These are phyloP conservation scores for Entoloma clypeatum DNA, from an alignment of 1,284 basidiomycete species.

Conservation along the genomic window DNA sequence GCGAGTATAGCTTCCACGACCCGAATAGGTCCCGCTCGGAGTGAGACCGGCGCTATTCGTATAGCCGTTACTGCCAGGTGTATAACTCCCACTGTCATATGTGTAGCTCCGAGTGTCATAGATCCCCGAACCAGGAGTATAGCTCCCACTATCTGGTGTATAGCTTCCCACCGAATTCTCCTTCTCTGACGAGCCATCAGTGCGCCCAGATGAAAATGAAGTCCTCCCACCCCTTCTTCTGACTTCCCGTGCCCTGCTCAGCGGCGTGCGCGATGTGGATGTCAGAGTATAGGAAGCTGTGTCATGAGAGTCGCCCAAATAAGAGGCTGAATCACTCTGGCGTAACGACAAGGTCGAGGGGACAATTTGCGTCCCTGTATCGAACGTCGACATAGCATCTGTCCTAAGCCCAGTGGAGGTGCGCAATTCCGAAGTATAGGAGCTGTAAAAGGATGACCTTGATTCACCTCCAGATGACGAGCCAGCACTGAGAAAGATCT, in stretches of 20 bases:
- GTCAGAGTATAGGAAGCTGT: constrained; percentile 32
- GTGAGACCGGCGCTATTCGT: constrained; percentile 23
- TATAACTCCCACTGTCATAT: constrained; percentile 24
- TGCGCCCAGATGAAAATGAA: constrained; percentile 36
- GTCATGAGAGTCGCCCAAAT: constrained; percentile 55
- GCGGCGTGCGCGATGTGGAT: constrained; percentile 33
- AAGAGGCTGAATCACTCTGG: constrained; percentile 51
- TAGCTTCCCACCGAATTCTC: constrained; percentile 42
- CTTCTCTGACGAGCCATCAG: constrained; percentile 49
- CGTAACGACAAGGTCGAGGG: constrained; percentile 54
- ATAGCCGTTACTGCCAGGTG: constrained; percentile 23
- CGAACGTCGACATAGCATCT: constrained; percentile 18
- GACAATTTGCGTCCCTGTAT: constrained; percentile 41
- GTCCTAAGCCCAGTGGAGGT: constrained; percentile 31
- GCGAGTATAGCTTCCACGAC: constrained; percentile 20
- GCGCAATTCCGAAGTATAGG: constrained; percentile 30
- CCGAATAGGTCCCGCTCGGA: constrained; percentile 19
- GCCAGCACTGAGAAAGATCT: constrained; percentile 54
- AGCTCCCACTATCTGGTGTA: constrained; percentile 20
- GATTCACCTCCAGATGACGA: constrained; percentile 22
- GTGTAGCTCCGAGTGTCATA: constrained; percentile 20
- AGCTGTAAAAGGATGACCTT: constrained; percentile 34
- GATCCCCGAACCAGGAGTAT: constrained; percentile 17
- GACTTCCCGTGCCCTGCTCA: constrained; percentile 58
- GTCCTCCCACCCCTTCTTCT: constrained; percentile 47